phyloP scores from a whole-genome alignment of 2,329 filamentous ascomycete species.

The Emmonsiellopsis sp. region DNA sequence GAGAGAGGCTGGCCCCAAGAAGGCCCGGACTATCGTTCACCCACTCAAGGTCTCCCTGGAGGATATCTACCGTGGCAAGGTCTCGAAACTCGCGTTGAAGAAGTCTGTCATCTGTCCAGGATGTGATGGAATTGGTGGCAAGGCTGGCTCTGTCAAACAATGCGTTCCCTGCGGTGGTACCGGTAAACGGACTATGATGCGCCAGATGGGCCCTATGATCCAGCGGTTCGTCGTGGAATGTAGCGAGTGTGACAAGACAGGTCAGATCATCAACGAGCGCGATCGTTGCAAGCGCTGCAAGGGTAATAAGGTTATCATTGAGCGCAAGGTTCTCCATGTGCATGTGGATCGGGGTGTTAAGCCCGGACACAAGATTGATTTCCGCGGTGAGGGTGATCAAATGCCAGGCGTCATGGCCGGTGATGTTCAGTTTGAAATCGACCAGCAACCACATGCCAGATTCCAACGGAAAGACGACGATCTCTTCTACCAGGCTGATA shows the following conservation, averaged over 20 bases:
- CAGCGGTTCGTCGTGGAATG: constrained; percentile 99
- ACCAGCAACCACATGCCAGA: constrained; percentile 93
- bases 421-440: constrained; percentile 97
- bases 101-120: constrained; percentile 95
- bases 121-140: constrained; percentile 89
- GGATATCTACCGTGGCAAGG: constrained; percentile 95
- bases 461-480: constrained; percentile 97
- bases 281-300: constrained; percentile 94
- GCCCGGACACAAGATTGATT: constrained; percentile 92
- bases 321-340: constrained; percentile 96
- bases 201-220: constrained; percentile 99
- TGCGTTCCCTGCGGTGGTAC: constrained; percentile 85
- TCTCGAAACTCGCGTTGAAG: constrained; percentile 93
- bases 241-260: constrained; percentile 95
- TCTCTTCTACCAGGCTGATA: constrained; percentile 87
- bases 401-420: constrained; percentile 86
- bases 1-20: constrained; percentile 70
- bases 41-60: constrained; percentile 97
- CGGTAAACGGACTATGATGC: constrained; percentile 98
- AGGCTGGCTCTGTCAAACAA: constrained; percentile 93
- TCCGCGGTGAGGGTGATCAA: constrained; percentile 93
- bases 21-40: constrained; percentile 95
- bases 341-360: constrained; percentile 93
- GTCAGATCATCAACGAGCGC: constrained; percentile 92
- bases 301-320: constrained; percentile 96